Evolutionary conservation across 192 early-diverging fungal genomes (phyloP), one percentile per base, ranked within the genome.

Genomic region (Physocladia obscura): DNA sequence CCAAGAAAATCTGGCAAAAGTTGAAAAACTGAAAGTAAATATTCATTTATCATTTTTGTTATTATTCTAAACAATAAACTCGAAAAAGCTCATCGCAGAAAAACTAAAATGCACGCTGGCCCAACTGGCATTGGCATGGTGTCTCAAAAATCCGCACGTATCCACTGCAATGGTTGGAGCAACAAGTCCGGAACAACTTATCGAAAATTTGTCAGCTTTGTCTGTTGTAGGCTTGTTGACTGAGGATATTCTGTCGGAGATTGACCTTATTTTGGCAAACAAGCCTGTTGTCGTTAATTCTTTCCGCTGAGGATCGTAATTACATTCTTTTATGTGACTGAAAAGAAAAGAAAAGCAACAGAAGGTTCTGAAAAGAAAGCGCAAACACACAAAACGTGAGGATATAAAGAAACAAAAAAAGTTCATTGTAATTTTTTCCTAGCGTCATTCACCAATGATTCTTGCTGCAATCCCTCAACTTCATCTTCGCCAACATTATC

Each of bases 111-210:
- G 70, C 64, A 86, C 89, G 15, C 69, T 87, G 2, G 80, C 89
- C 3, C 89, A 92, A 74, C 70, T 92, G 13, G 87, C 88, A 15
- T 67, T 92, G 35, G 89, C 89, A 4, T 92, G 90, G 90, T 87
- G 87, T 70, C 38, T 91, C 54, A 87, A 82, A 71, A 92, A 92
- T 62, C 81, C 82, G 34, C 81, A 81, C 63, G 79, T 81, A 0
- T 81, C 79, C 0, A 74, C 77, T 13, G 79, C 79, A 22, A 83
- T 83, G 36, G 80, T 75, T 29, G 69, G 74, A 27, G 92, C 90
- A 1, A 83, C 82, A 22, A 75, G 76, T 47, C 82, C 86, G 2
- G 70, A 84, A 48, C 91, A 94, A 79, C 77, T 91, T 6, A 71
- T 75, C 31, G 91, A 93, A 74, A 91, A 94, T 77, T 49, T 92